Percentiles rank a stretch among this genome's conserved stretches.
Conservation (phyloP, 345 rosid species). For the Eucalyptus marginata region DNA sequence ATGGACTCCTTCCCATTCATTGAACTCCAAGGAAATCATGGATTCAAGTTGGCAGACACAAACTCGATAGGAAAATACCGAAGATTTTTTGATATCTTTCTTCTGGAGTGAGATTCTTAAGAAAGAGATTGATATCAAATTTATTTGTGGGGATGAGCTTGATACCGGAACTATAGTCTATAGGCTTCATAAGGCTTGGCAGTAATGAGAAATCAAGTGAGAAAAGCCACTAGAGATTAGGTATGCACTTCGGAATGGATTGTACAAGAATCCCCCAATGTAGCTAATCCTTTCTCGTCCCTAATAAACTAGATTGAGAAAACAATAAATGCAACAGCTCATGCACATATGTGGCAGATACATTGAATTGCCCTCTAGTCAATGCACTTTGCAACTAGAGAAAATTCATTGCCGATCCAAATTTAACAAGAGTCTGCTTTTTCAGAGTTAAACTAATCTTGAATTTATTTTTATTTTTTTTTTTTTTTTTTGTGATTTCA, state of each 20-base stretch:
- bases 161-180: neutral
- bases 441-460: neutral
- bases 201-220: neutral
- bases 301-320: neutral
- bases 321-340: neutral
- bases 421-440: neutral
- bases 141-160: neutral
- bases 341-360: neutral
- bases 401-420: neutral
- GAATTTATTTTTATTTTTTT: neutral
- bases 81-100: neutral
- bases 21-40: neutral
- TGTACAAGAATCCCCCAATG: too few species aligned
- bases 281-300: neutral
- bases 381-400: neutral
- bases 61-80: neutral
- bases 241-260: neutral
- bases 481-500: too few species aligned
- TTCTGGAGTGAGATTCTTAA: neutral
- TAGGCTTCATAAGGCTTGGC: neutral
- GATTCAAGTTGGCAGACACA: neutral
- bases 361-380: too few species aligned
- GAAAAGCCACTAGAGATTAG: neutral
- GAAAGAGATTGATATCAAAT: neutral
- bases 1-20: neutral